Base-by-base conservation (phyloP, 2,329 filamentous ascomycete species). In the Scleromitrula shiraiana region DNA sequence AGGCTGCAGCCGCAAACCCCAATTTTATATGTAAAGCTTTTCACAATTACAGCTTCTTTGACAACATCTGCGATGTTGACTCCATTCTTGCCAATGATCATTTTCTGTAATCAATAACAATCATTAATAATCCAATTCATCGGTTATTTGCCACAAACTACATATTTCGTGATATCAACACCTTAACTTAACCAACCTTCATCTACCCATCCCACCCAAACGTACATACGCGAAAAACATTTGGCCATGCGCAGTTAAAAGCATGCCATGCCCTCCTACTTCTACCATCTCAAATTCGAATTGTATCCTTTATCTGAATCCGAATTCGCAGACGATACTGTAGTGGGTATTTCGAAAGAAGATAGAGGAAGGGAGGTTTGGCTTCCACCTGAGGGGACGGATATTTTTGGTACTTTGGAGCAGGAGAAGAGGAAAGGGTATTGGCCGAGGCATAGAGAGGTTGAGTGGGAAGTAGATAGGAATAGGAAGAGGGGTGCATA, bases 241-340 rank as follows among this genome's bases (percentile, higher is more conserved):
- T 22, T 10, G 12, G 20, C 17, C 19, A 40, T 40, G 43, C 35
- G 30, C 14, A n/a, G 10, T 12, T 32, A 19, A 42, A 33, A 24
- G 23, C 41, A 47, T 49, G 50, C 41, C 14, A 59, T 61, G 57
- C 59, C 56, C 46, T 59, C 73, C 24, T 82, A 80, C 62, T 78
- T 77, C 55, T 83, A 83, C 58, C 79, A 83, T 57, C 61, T 84
- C n/a, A 81, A 77, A 56, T 74, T 84, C 58, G 80, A 84, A 67
- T 70, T 83, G 35, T 83, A 83, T 62, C 51, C 59, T 38, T 55
- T 55, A 30, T 54, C 52, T 63, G 45, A 17, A 37, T 43, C 24
- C 26, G 46, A 48, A 7, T 33, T 29, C 3, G 32, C 48, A n/a
- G n/a, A n/a, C n/a, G n/a, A n/a, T n/a, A n/a, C n/a, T n/a, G n/a